phyloP scores from a whole-genome alignment of 495 filamentous ascomycete species.

The Ascobolus immersus region DNA sequence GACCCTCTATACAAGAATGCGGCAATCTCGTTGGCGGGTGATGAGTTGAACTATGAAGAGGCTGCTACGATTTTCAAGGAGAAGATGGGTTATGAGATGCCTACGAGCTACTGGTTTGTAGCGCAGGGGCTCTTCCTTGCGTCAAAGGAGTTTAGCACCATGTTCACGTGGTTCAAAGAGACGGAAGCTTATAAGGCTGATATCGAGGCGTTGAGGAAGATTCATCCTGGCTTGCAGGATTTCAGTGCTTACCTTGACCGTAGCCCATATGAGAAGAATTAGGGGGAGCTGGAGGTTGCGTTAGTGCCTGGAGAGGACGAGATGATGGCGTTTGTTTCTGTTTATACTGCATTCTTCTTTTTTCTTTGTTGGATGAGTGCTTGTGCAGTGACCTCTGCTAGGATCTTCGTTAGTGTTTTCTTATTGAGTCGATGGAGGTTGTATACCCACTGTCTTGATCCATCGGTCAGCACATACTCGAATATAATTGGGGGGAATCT shows the following conservation, averaged over 20 bases:
- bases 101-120: conserved; percentile 23
- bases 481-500: too few species aligned
- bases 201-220: conserved; percentile 25
- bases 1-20: conserved; percentile 19
- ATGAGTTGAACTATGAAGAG: conserved; percentile 29
- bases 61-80: conserved; percentile 25
- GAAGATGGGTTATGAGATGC: conserved; percentile 24
- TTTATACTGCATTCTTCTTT: too few species aligned
- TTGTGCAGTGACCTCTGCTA: too few species aligned
- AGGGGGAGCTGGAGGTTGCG: neutral
- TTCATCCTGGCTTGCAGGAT: too few species aligned
- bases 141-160: conserved; percentile 28
- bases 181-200: conserved; percentile 35
- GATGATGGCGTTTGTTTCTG: too few species aligned
- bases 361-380: too few species aligned
- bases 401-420: too few species aligned
- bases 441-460: too few species aligned
- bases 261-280: neutral
- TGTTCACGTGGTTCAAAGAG: conserved; percentile 40
- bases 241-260: too few species aligned
- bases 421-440: too few species aligned
- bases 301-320: too few species aligned
- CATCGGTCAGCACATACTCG: too few species aligned
- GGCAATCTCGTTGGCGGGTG: conserved; percentile 30
- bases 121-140: conserved; percentile 20